Base-by-base conservation (phyloP, 306 rosid genomes). In the Spatholobus suberectus region DNA sequence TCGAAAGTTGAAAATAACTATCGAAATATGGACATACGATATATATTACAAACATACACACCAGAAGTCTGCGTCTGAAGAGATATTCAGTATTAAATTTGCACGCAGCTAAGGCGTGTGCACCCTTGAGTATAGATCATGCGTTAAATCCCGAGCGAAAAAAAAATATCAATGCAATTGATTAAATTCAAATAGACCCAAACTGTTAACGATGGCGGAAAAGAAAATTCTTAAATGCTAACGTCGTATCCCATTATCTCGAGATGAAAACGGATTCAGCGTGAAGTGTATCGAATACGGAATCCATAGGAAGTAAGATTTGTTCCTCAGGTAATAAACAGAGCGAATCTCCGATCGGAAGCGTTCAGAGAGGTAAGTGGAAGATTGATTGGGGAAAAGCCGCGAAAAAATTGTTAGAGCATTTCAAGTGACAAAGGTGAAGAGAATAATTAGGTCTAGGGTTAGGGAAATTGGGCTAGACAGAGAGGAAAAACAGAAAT, bases 401-500 rank as follows among this genome's bases (percentile, higher is more conserved):
- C 0, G 44, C 0, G 15, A 79, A 17, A n/a, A 12, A 1, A 37
- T 3, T 10, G 2, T 35, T 58, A 26, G 14, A 35, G 55, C 29
- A 17, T 10, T 27, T 37, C 34, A 75, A 73, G 67, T 32, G 44
- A 32, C 10, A 51, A 72, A 58, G 4, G 26, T 49, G 18, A 18
- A 69, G 72, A 23, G n/a, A 38, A 61, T 44, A 10, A 46, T 68
- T 82, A 82, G 87, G 77, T 78, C 43, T 88, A 82, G 90, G 85
- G 84, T 85, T 82, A 54, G 72, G 79, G 5, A 70, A 29, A 34
- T 14, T 46, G 71, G 1, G 15, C 1, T 5, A 15, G 51, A 3
- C 15, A n/a, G 23, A 41, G 13, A 11, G n/a, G 3, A 49, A n/a
- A 13, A 5, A 12, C 3, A 20, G 34, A 29, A 62, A 62, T 32